Evolutionary conservation across 805 yeast genomes (phyloP).

Genomic region (Spathaspora sp.): DNA sequence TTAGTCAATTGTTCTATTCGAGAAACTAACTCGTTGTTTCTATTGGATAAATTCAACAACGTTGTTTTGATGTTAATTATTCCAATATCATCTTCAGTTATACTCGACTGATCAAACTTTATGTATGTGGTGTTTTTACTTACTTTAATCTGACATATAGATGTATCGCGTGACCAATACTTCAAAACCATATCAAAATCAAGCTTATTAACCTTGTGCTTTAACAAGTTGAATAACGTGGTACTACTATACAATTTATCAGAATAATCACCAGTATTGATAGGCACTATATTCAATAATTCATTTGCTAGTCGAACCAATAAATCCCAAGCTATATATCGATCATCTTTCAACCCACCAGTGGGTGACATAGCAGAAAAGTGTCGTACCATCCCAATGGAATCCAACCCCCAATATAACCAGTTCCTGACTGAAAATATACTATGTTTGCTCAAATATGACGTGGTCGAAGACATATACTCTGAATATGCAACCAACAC

Average conservation of each 20-base stretch:
- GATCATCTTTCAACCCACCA: conserved; percentile 17
- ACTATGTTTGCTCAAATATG: conserved; percentile 2
- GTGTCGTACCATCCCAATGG: conserved; percentile 14
- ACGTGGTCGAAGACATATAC: conserved; percentile 5
- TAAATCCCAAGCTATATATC: conserved; percentile 20
- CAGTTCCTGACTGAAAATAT: conserved; percentile 10
- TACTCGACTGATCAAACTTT: conserved; percentile 15
- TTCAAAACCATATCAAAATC: conserved; percentile 26
- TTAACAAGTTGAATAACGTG: conserved; percentile 9
- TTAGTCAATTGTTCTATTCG: conserved; percentile 15
- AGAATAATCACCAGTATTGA: conserved; percentile 12
- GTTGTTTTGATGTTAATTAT: conserved; percentile 24
- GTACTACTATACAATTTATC: conserved; percentile 12
- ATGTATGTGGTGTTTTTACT: conserved; percentile 13
- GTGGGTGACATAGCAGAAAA: conserved; percentile 8
- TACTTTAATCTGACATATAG: conserved; percentile 8
- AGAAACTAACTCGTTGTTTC: conserved; percentile 15
- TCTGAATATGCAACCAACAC: conserved; percentile 17
- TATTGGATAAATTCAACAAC: conserved; percentile 15
- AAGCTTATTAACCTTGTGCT: conserved; percentile 11
- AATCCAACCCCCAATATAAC: conserved; percentile 12
- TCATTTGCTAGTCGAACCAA: conserved; percentile 11
- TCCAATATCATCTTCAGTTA: conserved; percentile 25
- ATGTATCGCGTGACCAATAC: conserved; percentile 25
- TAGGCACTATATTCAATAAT: conserved; percentile 2